Percentiles rank a stretch among this genome's conserved stretches.
These are phyloP conservation scores for Ochetophila trinervis DNA, from an alignment of 306 rosid genomes.

Conservation along the genomic window DNA sequence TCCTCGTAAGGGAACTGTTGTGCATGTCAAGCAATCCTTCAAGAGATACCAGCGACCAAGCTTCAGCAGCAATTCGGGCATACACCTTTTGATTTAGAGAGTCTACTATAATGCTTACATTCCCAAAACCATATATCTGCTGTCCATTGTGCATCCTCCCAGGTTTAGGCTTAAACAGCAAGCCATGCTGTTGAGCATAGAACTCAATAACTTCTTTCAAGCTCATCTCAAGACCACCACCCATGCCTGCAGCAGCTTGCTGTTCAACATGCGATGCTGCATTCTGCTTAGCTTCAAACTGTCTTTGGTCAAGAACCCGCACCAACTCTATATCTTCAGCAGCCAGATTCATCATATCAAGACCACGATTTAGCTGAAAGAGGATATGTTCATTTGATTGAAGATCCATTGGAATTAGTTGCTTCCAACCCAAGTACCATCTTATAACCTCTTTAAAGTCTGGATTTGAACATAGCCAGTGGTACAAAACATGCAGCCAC, in stretches of 20 bases:
- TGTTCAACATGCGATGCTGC: slow-evolving; percentile 64
- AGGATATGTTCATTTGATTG: slow-evolving; percentile 69
- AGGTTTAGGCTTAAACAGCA: too few species aligned
- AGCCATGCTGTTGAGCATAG: slow-evolving; percentile 69
- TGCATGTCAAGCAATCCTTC: slow-evolving; percentile 70
- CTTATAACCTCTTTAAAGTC: slow-evolving; percentile 79
- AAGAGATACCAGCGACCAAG: slow-evolving; percentile 68
- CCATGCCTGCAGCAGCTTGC: too few species aligned
- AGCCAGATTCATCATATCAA: slow-evolving; percentile 90
- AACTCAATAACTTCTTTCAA: slow-evolving; percentile 80
- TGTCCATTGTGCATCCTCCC: slow-evolving; percentile 78
- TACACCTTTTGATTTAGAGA: slow-evolving; percentile 59
- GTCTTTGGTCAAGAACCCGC: slow-evolving; percentile 75
- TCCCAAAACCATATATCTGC: slow-evolving; percentile 82
- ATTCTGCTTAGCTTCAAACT: slow-evolving; percentile 89
- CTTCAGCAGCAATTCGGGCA: slow-evolving; percentile 68
- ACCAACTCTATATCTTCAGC: slow-evolving; percentile 84
- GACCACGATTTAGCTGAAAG: slow-evolving; percentile 69
- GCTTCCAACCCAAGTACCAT: slow-evolving; percentile 89
- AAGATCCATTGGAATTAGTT: slow-evolving; percentile 75
- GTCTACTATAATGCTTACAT: slow-evolving; percentile 67
- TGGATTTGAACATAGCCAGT: slow-evolving; percentile 80
- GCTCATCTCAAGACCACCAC: slow-evolving; percentile 61
- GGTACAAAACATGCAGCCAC: slow-evolving; percentile 83
- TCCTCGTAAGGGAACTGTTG: slow-evolving; percentile 39